Conservation (phyloP, 148 eudicot genomes). For the Nepenthes gracilis region DNA sequence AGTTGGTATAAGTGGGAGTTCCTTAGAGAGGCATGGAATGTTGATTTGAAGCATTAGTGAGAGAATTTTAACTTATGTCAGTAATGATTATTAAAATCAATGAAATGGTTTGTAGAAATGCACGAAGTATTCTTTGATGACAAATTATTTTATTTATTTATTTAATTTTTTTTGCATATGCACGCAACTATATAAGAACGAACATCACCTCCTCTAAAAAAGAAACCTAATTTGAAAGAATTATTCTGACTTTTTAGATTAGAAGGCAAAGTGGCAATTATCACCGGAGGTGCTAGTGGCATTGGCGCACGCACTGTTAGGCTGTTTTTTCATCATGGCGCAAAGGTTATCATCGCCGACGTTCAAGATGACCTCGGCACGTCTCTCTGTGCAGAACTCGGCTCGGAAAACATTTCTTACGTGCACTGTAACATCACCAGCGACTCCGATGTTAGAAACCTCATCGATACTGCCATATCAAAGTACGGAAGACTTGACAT, state of each 20-base stretch:
- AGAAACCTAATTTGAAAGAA: too few relatives aligned
- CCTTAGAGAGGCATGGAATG: too few relatives aligned
- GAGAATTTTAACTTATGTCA: too few relatives aligned
- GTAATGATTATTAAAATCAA: too few relatives aligned
- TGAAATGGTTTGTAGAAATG: too few relatives aligned
- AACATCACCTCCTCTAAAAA: too few relatives aligned
- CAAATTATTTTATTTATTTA: too few relatives aligned
- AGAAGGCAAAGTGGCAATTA: conserved; percentile 8
- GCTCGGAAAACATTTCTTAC: conserved; percentile 2
- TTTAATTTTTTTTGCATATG: too few relatives aligned
- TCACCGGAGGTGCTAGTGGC: conserved; percentile 14
- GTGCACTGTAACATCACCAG: conserved; percentile 19
- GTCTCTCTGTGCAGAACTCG: conserved; percentile 2
- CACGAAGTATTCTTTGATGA: too few relatives aligned
- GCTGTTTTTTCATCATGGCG: conserved; percentile 9
- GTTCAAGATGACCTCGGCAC: conserved; percentile 8
- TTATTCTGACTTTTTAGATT: not conserved
- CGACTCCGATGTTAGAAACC: conserved; percentile 7
- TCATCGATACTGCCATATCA: conserved; percentile 9
- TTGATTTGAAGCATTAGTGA: too few relatives aligned
- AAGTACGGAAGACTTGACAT: conserved; percentile 20
- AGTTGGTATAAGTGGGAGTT: too few relatives aligned
- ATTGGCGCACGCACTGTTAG: conserved; percentile 9
- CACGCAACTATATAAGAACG: too few relatives aligned
- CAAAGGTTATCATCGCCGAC: conserved; percentile 10